Percentiles rank a stretch among this genome's conserved stretches.
These are phyloP conservation scores for Fusarium drepaniforme DNA, from an alignment of 2,329 filamentous ascomycete species.

Conservation along the genomic window DNA sequence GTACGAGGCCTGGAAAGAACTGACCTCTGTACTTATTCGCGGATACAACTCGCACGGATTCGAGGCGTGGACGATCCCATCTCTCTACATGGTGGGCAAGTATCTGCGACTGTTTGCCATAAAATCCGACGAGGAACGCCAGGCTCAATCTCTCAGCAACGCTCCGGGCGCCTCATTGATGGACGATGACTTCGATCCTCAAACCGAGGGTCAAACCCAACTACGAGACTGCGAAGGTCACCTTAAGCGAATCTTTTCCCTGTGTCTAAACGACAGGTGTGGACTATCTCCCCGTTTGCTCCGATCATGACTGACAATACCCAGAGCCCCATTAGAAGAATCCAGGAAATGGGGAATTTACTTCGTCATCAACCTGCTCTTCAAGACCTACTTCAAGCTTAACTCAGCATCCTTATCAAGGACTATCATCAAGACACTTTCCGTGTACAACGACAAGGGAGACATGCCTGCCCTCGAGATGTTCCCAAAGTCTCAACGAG, in stretches of 20 bases:
- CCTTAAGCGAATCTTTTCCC: constrained; percentile 90
- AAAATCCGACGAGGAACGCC: constrained; percentile 81
- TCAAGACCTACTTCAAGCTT: constrained; percentile 98
- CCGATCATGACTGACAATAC: constrained; percentile 7
- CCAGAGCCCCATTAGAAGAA: constrained; percentile 80
- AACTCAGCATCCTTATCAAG: constrained; percentile 91
- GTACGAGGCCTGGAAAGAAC: constrained; percentile 90
- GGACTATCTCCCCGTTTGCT: constrained; percentile 34
- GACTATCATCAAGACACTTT: constrained; percentile 87
- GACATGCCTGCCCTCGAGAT: constrained; percentile 85
- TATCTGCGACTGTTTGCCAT: constrained; percentile 91
- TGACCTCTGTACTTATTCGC: constrained; percentile 81
- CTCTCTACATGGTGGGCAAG: constrained; percentile 88
- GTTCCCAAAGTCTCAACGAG: constrained; percentile 91
- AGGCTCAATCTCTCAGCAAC: constrained; percentile 51
- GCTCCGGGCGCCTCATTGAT: constrained; percentile 62
- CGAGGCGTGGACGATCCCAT: constrained; percentile 92
- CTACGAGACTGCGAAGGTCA: constrained; percentile 92
- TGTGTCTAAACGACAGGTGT: constrained; percentile 91
- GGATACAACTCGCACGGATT: constrained; percentile 84
- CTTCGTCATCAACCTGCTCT: constrained; percentile 91
- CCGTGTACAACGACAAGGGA: constrained; percentile 74
- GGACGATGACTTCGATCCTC: constrained; percentile 85
- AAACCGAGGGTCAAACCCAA: constrained; percentile 82
- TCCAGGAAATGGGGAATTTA: constrained; percentile 99